phyloP scores from a whole-genome alignment of 441 rosid species.

The Syzygium syzygioides region DNA sequence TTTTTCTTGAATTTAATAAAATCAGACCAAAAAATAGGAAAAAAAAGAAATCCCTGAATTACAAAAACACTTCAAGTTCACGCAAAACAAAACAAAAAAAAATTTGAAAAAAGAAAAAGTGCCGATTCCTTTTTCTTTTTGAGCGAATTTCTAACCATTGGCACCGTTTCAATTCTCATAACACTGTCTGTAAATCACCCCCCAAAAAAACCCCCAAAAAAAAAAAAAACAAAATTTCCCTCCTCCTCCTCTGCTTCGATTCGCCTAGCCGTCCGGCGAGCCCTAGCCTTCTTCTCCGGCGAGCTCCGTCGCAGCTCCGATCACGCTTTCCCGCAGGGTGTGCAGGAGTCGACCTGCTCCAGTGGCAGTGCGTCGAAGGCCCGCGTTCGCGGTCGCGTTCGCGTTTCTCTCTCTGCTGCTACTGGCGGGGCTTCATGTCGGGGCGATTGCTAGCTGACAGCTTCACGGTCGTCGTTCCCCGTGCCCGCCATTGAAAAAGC shows the following conservation, averaged over 20 bases:
- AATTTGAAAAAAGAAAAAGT: neutral
- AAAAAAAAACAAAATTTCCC: neutral
- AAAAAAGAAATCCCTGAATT: neutral
- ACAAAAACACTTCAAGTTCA: neutral
- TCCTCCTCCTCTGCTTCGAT: neutral
- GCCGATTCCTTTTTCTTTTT: neutral
- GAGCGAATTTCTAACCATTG: neutral
- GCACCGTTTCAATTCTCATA: neutral
- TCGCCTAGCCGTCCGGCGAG: neutral
- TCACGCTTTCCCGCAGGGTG: neutral
- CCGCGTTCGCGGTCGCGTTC: neutral
- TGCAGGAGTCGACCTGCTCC: neutral
- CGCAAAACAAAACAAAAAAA: neutral
- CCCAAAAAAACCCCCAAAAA: no score
- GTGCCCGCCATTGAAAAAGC: neutral
- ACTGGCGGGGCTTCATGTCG: neutral
- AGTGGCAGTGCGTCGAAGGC: neutral
- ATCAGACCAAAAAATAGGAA: neutral
- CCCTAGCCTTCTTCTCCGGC: neutral
- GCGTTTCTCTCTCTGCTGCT: neutral
- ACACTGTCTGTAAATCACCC: neutral
- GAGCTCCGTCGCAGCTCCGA: neutral
- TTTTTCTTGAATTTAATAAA: neutral
- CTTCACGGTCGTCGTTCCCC: neutral
- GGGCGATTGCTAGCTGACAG: neutral